phyloP scores from a whole-genome alignment of 345 rosid genomes.

The Diplotaxis tenuifolia region DNA sequence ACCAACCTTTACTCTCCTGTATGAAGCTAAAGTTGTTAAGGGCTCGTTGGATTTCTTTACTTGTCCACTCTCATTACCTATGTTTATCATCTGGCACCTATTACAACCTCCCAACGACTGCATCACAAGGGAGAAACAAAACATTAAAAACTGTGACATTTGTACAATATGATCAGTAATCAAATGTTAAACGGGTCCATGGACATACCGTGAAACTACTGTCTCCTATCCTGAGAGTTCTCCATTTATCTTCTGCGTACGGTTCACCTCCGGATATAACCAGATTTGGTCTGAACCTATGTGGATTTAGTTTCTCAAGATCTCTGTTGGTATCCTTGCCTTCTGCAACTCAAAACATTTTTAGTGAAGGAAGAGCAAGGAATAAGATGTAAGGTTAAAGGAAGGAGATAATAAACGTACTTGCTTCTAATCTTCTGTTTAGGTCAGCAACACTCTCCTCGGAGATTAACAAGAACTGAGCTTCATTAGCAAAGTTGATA shows the following conservation, averaged over 20 bases:
- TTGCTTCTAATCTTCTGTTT: constrained; percentile 50
- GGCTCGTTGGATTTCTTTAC: constrained; percentile 78
- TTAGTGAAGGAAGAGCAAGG: neutral
- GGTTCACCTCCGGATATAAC: constrained; percentile 76
- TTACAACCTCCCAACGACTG: constrained; percentile 94
- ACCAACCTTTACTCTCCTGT: constrained; percentile 80
- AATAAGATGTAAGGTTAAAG: constrained; percentile 7
- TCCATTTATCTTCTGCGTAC: constrained; percentile 84
- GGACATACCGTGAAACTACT: constrained; percentile 56
- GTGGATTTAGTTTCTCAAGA: constrained; percentile 44
- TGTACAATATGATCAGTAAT: neutral
- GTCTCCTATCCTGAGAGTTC: constrained; percentile 58
- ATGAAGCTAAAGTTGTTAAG: constrained; percentile 73
- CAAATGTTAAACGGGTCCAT: neutral
- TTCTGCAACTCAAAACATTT: constrained; percentile 31
- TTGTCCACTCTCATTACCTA: constrained; percentile 50
- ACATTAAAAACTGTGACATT: neutral
- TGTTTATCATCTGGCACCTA: constrained; percentile 85
- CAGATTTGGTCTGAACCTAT: constrained; percentile 87
- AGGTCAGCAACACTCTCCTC: constrained; percentile 86
- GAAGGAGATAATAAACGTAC: constrained; percentile 41
- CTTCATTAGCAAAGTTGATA: constrained; percentile 85
- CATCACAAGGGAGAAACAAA: neutral
- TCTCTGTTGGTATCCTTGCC: constrained; percentile 32
- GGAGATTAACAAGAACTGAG: constrained; percentile 77